Conservation (phyloP, 805 yeast genomes). For the Deakozyma indianensis region DNA sequence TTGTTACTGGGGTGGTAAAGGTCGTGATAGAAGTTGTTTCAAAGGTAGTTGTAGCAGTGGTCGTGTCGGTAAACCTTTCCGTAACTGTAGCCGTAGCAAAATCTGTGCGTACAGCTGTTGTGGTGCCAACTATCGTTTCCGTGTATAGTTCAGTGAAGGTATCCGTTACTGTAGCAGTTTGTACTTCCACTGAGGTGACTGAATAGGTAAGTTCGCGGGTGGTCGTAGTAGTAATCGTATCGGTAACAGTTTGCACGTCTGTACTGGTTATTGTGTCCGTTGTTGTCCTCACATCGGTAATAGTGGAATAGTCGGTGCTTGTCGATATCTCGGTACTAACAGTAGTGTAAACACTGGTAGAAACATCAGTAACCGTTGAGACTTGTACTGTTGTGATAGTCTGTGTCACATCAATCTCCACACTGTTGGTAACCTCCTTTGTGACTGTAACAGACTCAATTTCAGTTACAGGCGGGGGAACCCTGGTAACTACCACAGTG, state of each 20-base stretch:
- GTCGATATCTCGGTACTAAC: not conserved
- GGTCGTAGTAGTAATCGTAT: not conserved
- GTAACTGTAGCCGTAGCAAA: not conserved
- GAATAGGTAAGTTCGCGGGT: not conserved
- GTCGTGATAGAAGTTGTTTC: not conserved
- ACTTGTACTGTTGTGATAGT: not conserved
- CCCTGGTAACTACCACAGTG: not conserved
- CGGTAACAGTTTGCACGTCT: not conserved
- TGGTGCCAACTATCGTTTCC: not conserved
- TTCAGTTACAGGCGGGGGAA: not conserved
- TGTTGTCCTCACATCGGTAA: not conserved
- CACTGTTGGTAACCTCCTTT: not conserved
- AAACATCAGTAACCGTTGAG: not conserved
- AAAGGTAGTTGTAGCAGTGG: not conserved
- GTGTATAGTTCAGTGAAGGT: too few species aligned
- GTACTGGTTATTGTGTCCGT: not conserved
- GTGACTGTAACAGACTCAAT: not conserved
- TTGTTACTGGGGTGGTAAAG: not conserved
- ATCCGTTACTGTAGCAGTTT: not conserved
- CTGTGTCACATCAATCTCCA: not conserved
- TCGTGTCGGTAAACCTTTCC: not conserved
- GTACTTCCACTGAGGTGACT: not conserved
- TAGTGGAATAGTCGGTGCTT: not conserved
- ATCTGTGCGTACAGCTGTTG: not conserved
- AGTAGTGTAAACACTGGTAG: not conserved